These are phyloP conservation scores for Erodium chrysanthum DNA, from an alignment of 441 rosid genomes.

Conservation along the genomic window DNA sequence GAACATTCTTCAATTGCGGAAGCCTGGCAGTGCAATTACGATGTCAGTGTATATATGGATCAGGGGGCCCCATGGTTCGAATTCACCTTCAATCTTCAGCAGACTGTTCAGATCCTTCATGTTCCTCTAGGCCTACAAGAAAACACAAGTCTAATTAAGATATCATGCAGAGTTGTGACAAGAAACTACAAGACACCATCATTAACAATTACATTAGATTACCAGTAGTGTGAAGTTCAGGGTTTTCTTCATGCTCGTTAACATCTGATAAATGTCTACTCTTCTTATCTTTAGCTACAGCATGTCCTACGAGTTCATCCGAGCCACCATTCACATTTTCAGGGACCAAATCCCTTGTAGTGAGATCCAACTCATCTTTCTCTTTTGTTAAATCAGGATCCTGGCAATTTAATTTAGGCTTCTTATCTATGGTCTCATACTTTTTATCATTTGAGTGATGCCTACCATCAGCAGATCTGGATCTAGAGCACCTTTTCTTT, in stretches of 20 bases:
- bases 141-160: slow-evolving; percentile 9
- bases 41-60: slow-evolving; percentile 8
- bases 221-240: slow-evolving; percentile 19
- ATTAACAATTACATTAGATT: slow-evolving; percentile 14
- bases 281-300: slow-evolving; percentile 20
- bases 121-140: slow-evolving; percentile 27
- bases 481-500: slow-evolving; percentile 10
- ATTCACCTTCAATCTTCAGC: slow-evolving; percentile 16
- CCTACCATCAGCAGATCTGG: slow-evolving; percentile 5
- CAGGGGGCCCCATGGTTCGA: slow-evolving; percentile 14
- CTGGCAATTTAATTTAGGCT: slow-evolving; percentile 13
- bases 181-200: slow-evolving; percentile 8
- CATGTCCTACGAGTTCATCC: slow-evolving; percentile 22
- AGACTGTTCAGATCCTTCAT: slow-evolving; percentile 11
- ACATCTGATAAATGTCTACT: slow-evolving; percentile 5
- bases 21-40: slow-evolving; percentile 6
- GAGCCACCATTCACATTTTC: slow-evolving; percentile 24
- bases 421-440: slow-evolving; percentile 22
- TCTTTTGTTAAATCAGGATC: slow-evolving; percentile 17
- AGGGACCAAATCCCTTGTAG: slow-evolving; percentile 19
- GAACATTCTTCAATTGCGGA: slow-evolving; percentile 12
- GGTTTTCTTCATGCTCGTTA: slow-evolving; percentile 17
- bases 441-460: slow-evolving; percentile 23
- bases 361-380: slow-evolving; percentile 16
- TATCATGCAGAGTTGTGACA: slow-evolving; percentile 7